These are phyloP conservation scores for Xerocomus potaroensis DNA, from an alignment of 768 basidiomycete genomes.

Conservation along the genomic window DNA sequence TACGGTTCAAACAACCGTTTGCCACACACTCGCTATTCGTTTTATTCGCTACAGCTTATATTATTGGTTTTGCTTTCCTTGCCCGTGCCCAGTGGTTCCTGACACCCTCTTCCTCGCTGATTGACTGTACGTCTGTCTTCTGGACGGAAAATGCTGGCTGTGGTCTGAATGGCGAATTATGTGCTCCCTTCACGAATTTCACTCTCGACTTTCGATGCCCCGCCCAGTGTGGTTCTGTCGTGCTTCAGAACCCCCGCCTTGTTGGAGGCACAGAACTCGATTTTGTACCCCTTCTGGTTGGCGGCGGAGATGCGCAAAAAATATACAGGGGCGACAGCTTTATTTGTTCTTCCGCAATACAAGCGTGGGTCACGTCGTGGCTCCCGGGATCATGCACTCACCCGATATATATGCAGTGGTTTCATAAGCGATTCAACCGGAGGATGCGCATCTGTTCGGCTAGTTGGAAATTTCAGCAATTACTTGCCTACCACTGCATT, in stretches of 20 bases:
- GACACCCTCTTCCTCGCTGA: slow-evolving; percentile 58
- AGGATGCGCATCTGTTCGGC: slow-evolving; percentile 69
- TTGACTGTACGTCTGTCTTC: slow-evolving; percentile 65
- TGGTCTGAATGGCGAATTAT: slow-evolving; percentile 63
- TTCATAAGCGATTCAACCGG: slow-evolving; percentile 59
- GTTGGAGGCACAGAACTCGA: slow-evolving; percentile 63
- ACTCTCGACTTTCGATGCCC: slow-evolving; percentile 79
- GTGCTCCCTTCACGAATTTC: slow-evolving; percentile 58
- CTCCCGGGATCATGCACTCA: slow-evolving; percentile 5
- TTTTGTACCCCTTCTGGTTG: slow-evolving; percentile 73
- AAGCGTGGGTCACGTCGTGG: slow-evolving; percentile 51
- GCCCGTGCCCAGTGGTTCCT: slow-evolving; percentile 68
- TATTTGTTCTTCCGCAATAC: slow-evolving; percentile 78
- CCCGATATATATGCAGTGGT: slow-evolving; percentile 42
- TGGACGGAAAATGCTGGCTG: slow-evolving; percentile 70
- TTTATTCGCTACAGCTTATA: slow-evolving; percentile 55
- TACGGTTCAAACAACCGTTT: slow-evolving; percentile 49
- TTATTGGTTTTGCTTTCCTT: slow-evolving; percentile 71
- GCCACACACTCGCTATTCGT: slow-evolving; percentile 52
- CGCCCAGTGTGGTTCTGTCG: slow-evolving; percentile 58
- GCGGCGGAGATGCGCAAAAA: slow-evolving; percentile 67
- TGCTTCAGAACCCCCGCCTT: slow-evolving; percentile 68
- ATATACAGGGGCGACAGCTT: slow-evolving; percentile 86
- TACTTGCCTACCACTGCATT: slow-evolving; percentile 56
- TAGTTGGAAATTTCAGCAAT: slow-evolving; percentile 69